A percentile compares a stretch with the other conserved stretches of the same genome.
phyloP scores from a whole-genome alignment of 2,329 filamentous ascomycete genomes.

The Calonectria crousiana region DNA sequence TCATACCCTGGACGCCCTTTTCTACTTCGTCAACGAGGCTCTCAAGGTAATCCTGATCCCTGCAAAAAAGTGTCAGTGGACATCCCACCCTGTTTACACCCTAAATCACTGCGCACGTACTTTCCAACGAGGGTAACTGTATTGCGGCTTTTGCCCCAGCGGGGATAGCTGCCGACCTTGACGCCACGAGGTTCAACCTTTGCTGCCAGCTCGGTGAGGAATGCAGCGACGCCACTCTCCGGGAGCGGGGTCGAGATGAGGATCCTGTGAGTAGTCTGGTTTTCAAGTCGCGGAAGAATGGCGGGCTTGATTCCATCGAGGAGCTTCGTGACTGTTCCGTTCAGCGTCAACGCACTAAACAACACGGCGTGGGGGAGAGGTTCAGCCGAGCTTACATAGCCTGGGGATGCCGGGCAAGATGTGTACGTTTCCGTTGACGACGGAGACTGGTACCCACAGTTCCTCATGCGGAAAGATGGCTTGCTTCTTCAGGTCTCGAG shows the following conservation, averaged over 20 bases:
- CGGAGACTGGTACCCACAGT: slow-evolving; percentile 89
- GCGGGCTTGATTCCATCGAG: slow-evolving; percentile 81
- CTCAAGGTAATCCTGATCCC: slow-evolving; percentile 82
- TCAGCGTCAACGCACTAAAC: slow-evolving; percentile 21
- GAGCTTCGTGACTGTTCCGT: slow-evolving; percentile 73
- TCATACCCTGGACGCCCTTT: slow-evolving; percentile 78
- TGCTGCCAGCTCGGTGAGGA: slow-evolving; percentile 82
- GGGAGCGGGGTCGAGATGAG: slow-evolving; percentile 88
- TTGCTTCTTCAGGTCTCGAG: slow-evolving; percentile 75
- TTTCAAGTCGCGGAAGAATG: slow-evolving; percentile 76
- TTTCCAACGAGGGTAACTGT: slow-evolving; percentile 87
- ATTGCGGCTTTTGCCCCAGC: slow-evolving; percentile 89
- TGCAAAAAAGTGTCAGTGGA: slow-evolving; percentile 45
- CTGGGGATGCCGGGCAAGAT: slow-evolving; percentile 91
- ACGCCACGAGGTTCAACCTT: slow-evolving; percentile 81
- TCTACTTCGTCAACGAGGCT: slow-evolving; percentile 83
- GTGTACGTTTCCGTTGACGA: slow-evolving; percentile 94
- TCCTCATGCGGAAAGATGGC: slow-evolving; percentile 83
- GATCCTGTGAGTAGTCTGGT: slow-evolving; percentile 83
- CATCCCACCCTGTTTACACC: slow-evolving; percentile 31
- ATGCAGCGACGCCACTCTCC: slow-evolving; percentile 87
- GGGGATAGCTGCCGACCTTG: slow-evolving; percentile 95
- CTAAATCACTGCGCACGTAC: slow-evolving; percentile 49
- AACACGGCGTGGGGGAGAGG: neutral
- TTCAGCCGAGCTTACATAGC: slow-evolving; percentile 67